Base-by-base conservation (phyloP, 1,139 yeast genomes). In the Kodamaea sp. region DNA sequence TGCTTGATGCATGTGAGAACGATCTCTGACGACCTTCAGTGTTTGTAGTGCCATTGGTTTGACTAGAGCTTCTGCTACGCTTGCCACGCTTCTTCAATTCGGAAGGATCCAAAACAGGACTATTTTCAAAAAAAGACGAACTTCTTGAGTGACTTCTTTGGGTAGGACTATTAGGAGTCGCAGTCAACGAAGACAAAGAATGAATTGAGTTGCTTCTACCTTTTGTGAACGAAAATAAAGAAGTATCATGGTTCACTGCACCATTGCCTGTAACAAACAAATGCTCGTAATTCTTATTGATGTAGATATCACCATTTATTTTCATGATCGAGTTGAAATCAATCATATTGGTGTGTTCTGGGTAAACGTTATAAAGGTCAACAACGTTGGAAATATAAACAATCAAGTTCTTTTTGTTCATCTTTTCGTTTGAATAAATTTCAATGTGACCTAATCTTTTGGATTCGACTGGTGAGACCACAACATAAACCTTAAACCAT, bases 321-420 rank as follows among this genome's bases (percentile, higher is more conserved):
- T 77, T 74, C 67, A 78, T 67, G 37, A 78, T 62, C 9, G 81
- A 68, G 47, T 76, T 78, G 44, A 65, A 60, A 45, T 76, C 80
- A 47, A 78, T 75, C 69, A 75, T 73, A 31, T 58, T 65, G 34
- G 75, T 65, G 44, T 66, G 71, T 48, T 77, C 81, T 0, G 83
- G 82, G 51, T 72, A 78, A n/a, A 77, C 68, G 34, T 78, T 74
- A 53, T 63, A 73, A 32, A 67, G 65, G 31, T 69, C 63, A 35
- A 64, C 52, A 30, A 71, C 70, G 38, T 64, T 60, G 15, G 70
- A 61, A 22, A 76, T 64, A 34, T 74, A 67, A 25, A 75, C 71
- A 40, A 78, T 59, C 51, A 78, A 60, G 46, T 66, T 58, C 52
- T 74, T 75, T 50, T 73, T 74, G 29, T 62, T 45, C 33, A 70